Base-by-base conservation (phyloP, 2,329 filamentous ascomycete species). In the Boeremia exigua region DNA sequence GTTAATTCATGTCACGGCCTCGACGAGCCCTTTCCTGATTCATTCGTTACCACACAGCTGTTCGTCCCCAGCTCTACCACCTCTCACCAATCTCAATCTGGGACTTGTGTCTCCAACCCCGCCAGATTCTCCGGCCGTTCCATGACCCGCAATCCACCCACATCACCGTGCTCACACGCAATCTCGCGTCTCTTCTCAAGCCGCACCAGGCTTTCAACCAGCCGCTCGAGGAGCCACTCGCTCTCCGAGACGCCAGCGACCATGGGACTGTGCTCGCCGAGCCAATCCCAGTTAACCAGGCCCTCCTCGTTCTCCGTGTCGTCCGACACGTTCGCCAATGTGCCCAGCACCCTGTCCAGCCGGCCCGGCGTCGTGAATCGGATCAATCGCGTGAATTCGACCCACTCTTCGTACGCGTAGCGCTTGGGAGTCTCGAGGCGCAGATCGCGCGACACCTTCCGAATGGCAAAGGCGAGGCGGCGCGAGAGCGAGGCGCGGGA, bases 361-460 rank as follows among this genome's bases (percentile, higher is more conserved):
- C 59, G 61, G 9, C 54, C 48, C 2, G 58, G 62, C 4, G 61
- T 66, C 1, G 79, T 78, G 61, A 87, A 87, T 2, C 83, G 79
- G 33, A 96, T 90, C 29, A 96, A 81, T 19, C 85, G 84, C 7
- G 93, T 87, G 65, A 91, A 95, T 79, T 91, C 90, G 0, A 89
- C 89, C 93, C 92, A 96, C 70, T 96, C 89, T 62, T 92, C 86
- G 60, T 92, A 97, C 0, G 80, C 81, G 71, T 96, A 97, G 49
- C 82, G 83, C 51, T 86, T 87, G 0, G 82, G 80, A 2, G 84
- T 81, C 4, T 81, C 75, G 39, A 79, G 74, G 15, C 84, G 82
- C 30, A 90, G 78, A 68, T 95, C 85, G 43, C 84, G 79, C 1
- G 86, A 85, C 1, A 91, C 85, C 25, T 79, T 80, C 12, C 85